These are phyloP conservation scores for Amanita pallidorosea DNA, from an alignment of 768 basidiomycete species.

Conservation along the genomic window DNA sequence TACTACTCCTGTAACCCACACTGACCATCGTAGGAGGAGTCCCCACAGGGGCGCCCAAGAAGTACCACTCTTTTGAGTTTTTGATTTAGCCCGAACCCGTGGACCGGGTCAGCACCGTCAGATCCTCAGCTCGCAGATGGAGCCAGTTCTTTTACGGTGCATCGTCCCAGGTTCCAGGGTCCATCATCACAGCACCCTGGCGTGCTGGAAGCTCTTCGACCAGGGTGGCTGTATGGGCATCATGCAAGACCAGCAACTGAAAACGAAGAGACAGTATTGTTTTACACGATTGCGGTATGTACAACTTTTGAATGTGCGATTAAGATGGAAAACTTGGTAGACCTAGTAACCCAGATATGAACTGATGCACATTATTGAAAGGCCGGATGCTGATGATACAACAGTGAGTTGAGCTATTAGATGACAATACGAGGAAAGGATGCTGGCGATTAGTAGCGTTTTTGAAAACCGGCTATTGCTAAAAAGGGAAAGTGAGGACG, in stretches of 20 bases:
- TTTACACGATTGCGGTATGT: conserved; percentile 1
- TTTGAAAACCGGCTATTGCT: background rate
- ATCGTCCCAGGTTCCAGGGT: conserved; percentile 3
- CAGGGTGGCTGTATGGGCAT: background rate
- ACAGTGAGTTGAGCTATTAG: background rate
- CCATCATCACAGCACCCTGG: background rate
- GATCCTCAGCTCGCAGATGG: background rate
- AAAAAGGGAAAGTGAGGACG: background rate
- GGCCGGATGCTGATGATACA: background rate
- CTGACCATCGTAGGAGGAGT: conserved; percentile 67
- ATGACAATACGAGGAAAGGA: background rate
- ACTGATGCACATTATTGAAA: background rate
- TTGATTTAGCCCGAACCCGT: conserved; percentile 4
- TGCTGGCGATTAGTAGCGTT: background rate
- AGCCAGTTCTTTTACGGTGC: background rate
- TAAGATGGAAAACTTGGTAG: background rate
- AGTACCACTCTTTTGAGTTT: conserved; percentile 5
- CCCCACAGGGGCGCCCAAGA: conserved; percentile 54
- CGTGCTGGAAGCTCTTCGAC: background rate
- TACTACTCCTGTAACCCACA: conserved; percentile 70
- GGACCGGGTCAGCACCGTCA: background rate
- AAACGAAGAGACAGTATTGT: background rate
- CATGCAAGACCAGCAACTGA: background rate
- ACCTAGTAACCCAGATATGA: background rate
- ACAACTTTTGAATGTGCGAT: conserved; percentile 2